Evolutionary conservation across 139 green algal species (phyloP), one percentile per base, ranked within the genome.

Genomic region (Coelastrella sp.): DNA sequence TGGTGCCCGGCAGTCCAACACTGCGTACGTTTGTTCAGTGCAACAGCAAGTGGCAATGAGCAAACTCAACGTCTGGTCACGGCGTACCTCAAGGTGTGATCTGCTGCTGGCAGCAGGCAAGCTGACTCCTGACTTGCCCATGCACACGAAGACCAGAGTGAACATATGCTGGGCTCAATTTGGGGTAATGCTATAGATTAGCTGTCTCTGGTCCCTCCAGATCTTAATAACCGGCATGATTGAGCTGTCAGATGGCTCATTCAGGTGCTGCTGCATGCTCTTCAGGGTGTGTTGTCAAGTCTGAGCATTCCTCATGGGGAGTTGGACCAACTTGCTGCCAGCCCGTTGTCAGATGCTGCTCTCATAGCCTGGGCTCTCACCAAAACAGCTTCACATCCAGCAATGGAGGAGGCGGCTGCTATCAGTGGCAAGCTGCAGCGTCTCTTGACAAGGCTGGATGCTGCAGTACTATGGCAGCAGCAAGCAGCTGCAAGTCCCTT

Each of bases 391-490:
- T 25, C 53, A 27, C 75, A 82, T 27, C 35, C 75, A 57, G 75
- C 75, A 59, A 45, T 57, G 23, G 25, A 69, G 51, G 34, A 82
- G 23, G 75, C 75, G 27, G 53, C 53, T n/a, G 75, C 51, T 38
- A 53, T 38, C 75, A 69, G 53, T 30, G 23, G 15, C 32, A 38
- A n/a, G 53, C 53, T 82, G 75, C 51, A 53, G 34, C 34, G 41
- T 21, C 75, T 82, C 51, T 53, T 82, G 23, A 43, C 51, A 19
- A 69, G 71, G 75, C 38, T 82, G 19, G 75, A 82, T 82, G 75
- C 23, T 15, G 75, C 53, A 8, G 37, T 53, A 23, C 23, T 69
- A 35, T 71, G 75, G 75, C 75, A 82, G 75, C 75, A 82, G 75
- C 35, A 51, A 45, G 75, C 75, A 30, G 51, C 34, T 34, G 30